Evolutionary conservation across 768 basidiomycete genomes (phyloP), one percentile per base, ranked within the genome.

Genomic region (Mycena maculata): DNA sequence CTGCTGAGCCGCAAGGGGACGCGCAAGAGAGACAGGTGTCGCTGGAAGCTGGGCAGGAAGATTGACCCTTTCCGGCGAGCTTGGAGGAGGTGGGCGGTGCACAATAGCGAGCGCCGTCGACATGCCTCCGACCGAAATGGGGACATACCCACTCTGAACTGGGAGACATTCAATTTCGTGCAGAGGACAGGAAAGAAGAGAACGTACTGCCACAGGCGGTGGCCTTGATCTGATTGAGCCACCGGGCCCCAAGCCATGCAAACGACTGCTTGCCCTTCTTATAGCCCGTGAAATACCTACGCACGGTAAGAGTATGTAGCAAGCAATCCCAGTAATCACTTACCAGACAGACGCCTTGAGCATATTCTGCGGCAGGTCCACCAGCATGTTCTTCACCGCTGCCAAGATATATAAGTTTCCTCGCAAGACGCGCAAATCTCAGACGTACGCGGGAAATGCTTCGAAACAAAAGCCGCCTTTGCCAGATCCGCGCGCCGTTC

Each of bases 301-400:
- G n/a, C 11, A 39, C 25, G 38, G 28, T 18, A 20, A 52, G n/a
- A 53, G 12, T 20, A n/a, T n/a, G 25, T 20, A 31, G 27, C 36
- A 44, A 20, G 23, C 6, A 8, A 22, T 2, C 3, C 38, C 12
- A 28, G 27, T 13, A 31, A n/a, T n/a, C n/a, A 69, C 66, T 13
- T 54, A 70, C 71, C 69, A 72, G 0, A 57, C 63, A 2, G 71
- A 70, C 11, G 71, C 71, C 31, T 69, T 69, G 49, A 72, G 58
- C 4, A 67, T 11, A 20, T 63, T 28, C 9, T 50, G 15, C 3
- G 52, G 50, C 3, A 39, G 22, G 4, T 67, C 65, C 4, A 52
- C 47, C 22, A 67, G 33, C 4, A 71, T 60, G 11, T 60, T 67
- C 10, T 63, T 10, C 22, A 63, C 31, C 1, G 67, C 67, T 68